Evolutionary conservation across 352 stramenopile species (phyloP), one percentile per base, ranked within the genome.

Genomic region (Thraustochytrium striatum): DNA sequence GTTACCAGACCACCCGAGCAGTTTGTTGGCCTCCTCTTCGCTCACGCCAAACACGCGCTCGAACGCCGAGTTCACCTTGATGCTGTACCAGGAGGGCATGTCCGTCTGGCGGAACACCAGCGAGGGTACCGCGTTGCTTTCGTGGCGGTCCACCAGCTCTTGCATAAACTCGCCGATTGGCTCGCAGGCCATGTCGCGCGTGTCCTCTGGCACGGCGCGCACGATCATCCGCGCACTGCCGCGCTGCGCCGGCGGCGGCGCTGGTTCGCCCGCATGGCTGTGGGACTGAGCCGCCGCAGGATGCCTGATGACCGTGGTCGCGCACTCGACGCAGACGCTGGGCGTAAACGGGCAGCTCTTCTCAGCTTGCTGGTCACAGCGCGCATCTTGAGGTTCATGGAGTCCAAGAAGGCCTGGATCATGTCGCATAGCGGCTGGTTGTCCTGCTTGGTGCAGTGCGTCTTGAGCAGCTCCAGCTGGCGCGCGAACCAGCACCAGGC

Each of bases 371-470:
- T 30, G 8, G 47, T 8, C 19, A 75, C 47, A 11, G 16, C 21
- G 28, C 52, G 57, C 30, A 69, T 61, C 38, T 38, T 61, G 21
- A 80, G 16, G 47, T 80, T 59, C 55, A 72, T 80, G 28, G 38
- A 32, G 5, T 80, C 70, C 19, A 80, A 30, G n/a, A 69, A 80
- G 28, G 70, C 57, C 38, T 70, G 30, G 32, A 80, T 69, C 58
- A 72, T 80, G 16, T 57, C 39, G 30, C 50, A 44, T 7, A 80
- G 47, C 21, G 39, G 28, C 25, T 57, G 50, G 58, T 80, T 80
- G 3, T 73, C 32, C 7, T 30, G 41, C 3, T n/a, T 25, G 32
- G 79, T 80, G 30, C 70, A 80, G 58, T 69, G 70, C 61, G 28
- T 44, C 33, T 47, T 16, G 35, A 80, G 33, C 2, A 80, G 55